Conservation (phyloP, 1,284 basidiomycete species). For the Calocybe gambosa region DNA sequence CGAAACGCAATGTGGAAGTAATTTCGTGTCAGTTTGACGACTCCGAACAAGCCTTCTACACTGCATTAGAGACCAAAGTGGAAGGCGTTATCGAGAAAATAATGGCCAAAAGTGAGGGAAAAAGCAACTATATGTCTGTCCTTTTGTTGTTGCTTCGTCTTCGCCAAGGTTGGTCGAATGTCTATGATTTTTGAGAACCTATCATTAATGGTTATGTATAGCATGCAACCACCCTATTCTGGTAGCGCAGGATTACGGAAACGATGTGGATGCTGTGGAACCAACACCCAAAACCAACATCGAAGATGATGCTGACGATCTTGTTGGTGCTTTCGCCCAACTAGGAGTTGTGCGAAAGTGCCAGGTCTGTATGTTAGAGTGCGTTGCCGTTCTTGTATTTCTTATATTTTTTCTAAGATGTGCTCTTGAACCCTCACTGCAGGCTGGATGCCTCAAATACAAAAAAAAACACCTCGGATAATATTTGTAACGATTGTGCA, state of each 20-base stretch:
- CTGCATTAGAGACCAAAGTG: conserved; percentile 72
- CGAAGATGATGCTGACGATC: conserved; percentile 64
- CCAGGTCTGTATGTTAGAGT: conserved; percentile 70
- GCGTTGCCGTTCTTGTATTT: conserved; percentile 20
- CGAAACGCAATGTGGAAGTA: conserved; percentile 67
- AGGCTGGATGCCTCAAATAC: conserved; percentile 36
- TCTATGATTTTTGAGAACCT: background rate
- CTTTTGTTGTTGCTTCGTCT: conserved; percentile 81
- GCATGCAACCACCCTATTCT: conserved; percentile 88
- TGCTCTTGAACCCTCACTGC: conserved; percentile 2
- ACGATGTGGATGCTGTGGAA: conserved; percentile 71
- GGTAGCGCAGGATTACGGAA: conserved; percentile 67
- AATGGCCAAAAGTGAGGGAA: conserved; percentile 41
- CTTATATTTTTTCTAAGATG: conserved; percentile 1
- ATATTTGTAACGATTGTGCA: conserved; percentile 58
- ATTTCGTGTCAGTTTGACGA: conserved; percentile 68
- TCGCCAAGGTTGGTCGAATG: conserved; percentile 69
- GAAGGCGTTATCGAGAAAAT: conserved; percentile 68
- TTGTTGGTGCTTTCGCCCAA: conserved; percentile 70
- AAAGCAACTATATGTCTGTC: conserved; percentile 78
- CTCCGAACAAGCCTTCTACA: conserved; percentile 81
- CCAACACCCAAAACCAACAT: conserved; percentile 50
- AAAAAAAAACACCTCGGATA: conserved; percentile 30
- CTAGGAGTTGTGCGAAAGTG: conserved; percentile 69
- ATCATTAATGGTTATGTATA: conserved; percentile 24